Percentiles rank a stretch among this genome's conserved stretches.
These are phyloP conservation scores for Fusarium brevicatenulatum DNA, from an alignment of 2,329 filamentous ascomycete species.

Conservation along the genomic window DNA sequence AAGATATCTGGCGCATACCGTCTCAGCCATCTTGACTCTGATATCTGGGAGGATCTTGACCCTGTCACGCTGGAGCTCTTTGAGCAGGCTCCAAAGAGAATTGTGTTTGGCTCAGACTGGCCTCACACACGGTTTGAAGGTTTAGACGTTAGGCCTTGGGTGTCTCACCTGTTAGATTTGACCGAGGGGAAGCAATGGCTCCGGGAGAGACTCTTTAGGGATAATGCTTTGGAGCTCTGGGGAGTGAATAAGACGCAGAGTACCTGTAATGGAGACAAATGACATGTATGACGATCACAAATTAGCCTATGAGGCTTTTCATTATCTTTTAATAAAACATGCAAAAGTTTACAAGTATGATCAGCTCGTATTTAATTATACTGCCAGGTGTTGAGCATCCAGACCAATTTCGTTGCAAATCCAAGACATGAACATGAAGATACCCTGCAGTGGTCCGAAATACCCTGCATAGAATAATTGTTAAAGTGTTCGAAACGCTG, in stretches of 20 bases:
- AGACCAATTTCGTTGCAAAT: not conserved
- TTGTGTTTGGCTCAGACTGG: not conserved
- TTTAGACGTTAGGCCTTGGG: not conserved
- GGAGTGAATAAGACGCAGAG: not conserved
- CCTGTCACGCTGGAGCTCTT: not conserved
- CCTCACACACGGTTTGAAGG: not conserved
- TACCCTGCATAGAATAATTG: not conserved
- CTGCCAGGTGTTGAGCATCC: not conserved
- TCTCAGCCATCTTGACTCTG: not conserved
- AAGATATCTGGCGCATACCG: not conserved
- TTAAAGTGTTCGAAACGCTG: not conserved
- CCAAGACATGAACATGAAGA: not conserved
- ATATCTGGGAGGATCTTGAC: not conserved
- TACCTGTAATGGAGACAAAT: not conserved
- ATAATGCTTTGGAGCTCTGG: not conserved
- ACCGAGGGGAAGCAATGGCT: not conserved
- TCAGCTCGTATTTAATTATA: not conserved
- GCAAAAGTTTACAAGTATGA: not conserved
- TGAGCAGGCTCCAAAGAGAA: not conserved
- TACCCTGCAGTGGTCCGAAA: not conserved
- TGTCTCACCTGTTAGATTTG: not conserved
- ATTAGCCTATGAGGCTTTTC: not conserved
- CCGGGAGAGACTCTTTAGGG: not conserved
- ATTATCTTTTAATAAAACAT: not conserved
- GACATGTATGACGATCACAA: not conserved